Percentiles rank a stretch among this genome's conserved stretches.
These are phyloP conservation scores for Rhynchosporium agropyri DNA, from an alignment of 2,329 filamentous ascomycete genomes.

Conservation along the genomic window DNA sequence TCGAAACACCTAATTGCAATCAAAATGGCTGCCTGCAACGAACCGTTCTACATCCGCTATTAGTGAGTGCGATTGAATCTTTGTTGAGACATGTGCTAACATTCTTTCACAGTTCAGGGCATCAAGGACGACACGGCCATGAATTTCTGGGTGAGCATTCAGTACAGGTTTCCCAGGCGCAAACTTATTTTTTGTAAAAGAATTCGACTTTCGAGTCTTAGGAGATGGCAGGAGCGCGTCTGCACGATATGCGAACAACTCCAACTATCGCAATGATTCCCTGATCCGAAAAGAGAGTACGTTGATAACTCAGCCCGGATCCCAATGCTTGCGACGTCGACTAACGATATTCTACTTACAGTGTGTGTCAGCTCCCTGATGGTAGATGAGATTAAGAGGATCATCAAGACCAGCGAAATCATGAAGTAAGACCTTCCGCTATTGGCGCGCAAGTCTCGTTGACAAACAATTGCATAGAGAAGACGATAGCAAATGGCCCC, in stretches of 20 bases:
- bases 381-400: slow-evolving; percentile 93
- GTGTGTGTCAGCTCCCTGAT: slow-evolving; percentile 95
- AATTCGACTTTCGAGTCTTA: slow-evolving; percentile 94
- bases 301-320: slow-evolving; percentile 43
- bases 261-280: slow-evolving; percentile 98
- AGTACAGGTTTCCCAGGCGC: background rate
- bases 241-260: slow-evolving; percentile 98
- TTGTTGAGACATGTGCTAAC: slow-evolving; percentile 25
- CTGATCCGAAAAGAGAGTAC: slow-evolving; percentile 98
- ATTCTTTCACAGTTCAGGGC: slow-evolving; percentile 73
- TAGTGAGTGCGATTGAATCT: slow-evolving; percentile 68
- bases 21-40: slow-evolving; percentile 52
- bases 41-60: slow-evolving; percentile 92
- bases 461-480: slow-evolving; percentile 61
- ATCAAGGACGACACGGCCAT: slow-evolving; percentile 95
- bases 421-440: slow-evolving; percentile 69
- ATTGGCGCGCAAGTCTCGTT: background rate
- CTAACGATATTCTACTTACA: slow-evolving; percentile 45
- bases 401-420: slow-evolving; percentile 96
- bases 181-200: slow-evolving; percentile 51
- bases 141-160: slow-evolving; percentile 81
- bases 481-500: slow-evolving; percentile 97
- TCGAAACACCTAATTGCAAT: background rate
- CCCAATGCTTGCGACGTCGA: slow-evolving; percentile 2
- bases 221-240: slow-evolving; percentile 92